Evolutionary conservation across 208 protist species (phyloP).

Genomic region (Zelonia costaricensis): DNA sequence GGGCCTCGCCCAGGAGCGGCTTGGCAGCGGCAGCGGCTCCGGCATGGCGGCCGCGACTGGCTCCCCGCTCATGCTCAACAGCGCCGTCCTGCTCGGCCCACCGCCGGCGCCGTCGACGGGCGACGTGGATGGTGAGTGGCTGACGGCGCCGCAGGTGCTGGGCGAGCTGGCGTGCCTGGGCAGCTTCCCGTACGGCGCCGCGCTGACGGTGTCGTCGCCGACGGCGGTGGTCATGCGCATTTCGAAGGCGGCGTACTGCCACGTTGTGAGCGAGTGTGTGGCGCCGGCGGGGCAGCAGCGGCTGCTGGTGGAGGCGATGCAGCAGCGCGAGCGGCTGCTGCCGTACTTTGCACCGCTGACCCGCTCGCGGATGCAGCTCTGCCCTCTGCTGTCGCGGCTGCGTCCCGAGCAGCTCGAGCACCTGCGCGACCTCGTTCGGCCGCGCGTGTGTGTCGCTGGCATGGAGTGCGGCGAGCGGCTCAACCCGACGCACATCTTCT

Average conservation of each 20-base stretch:
- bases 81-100: background rate
- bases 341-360: constrained; percentile 68
- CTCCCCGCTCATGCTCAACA: background rate
- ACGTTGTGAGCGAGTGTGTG: constrained; percentile 33
- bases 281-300: constrained; percentile 38
- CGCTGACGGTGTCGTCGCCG: constrained; percentile 46
- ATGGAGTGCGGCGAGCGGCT: constrained; percentile 61
- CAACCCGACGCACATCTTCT: constrained; percentile 64
- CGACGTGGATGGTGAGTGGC: constrained; percentile 20
- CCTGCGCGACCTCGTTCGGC: constrained; percentile 59
- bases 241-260: constrained; percentile 44
- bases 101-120: background rate
- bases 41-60: background rate
- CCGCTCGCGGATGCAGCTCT: constrained; percentile 52
- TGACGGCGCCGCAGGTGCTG: constrained; percentile 59
- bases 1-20: background rate
- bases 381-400: constrained; percentile 60
- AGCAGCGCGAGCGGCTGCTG: constrained; percentile 58
- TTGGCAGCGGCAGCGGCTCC: background rate
- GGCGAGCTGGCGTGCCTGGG: constrained; percentile 64
- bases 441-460: constrained; percentile 62
- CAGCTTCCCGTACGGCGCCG: constrained; percentile 51
- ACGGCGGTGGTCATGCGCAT: constrained; percentile 45
- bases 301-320: constrained; percentile 45
- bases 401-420: constrained; percentile 48